A percentile compares a stretch with the other conserved stretches of the same genome.
phyloP scores from a whole-genome alignment of 83 land plant species.

The Isoetes engelmannii region DNA sequence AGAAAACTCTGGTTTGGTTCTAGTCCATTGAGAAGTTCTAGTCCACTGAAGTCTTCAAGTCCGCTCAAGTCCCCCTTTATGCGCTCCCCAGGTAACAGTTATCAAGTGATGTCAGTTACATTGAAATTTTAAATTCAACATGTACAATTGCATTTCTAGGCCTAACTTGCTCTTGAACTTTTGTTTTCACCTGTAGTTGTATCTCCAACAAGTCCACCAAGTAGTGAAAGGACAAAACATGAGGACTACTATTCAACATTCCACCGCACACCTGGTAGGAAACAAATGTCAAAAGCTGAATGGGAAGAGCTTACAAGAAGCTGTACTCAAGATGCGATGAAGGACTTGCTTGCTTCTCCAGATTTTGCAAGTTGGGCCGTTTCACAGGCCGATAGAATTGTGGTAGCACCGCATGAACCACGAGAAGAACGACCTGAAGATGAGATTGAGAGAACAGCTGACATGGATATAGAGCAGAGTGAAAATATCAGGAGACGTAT shows the following conservation, averaged over 20 bases:
- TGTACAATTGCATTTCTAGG: neutral
- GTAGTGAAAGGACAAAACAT: neutral
- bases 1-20: too few species aligned
- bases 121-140: neutral
- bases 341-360: conserved; percentile 16
- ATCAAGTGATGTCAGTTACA: neutral
- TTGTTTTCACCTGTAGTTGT: neutral
- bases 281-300: conserved; percentile 3
- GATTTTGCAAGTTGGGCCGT: conserved; percentile 18
- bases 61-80: neutral
- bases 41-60: neutral
- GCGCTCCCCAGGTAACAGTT: neutral
- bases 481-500: too few species aligned
- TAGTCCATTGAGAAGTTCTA: too few species aligned
- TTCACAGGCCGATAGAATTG: neutral
- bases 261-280: conserved; percentile 14
- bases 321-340: conserved; percentile 10
- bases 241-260: conserved; percentile 14
- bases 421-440: neutral
- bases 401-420: neutral
- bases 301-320: conserved; percentile 2
- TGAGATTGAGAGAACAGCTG: conserved; percentile 2
- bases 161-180: neutral
- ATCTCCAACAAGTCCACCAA: neutral
- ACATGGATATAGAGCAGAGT: too few species aligned